Evolutionary conservation across 1,284 basidiomycete genomes (phyloP).

Genomic region (Heterobasidion occidentale): DNA sequence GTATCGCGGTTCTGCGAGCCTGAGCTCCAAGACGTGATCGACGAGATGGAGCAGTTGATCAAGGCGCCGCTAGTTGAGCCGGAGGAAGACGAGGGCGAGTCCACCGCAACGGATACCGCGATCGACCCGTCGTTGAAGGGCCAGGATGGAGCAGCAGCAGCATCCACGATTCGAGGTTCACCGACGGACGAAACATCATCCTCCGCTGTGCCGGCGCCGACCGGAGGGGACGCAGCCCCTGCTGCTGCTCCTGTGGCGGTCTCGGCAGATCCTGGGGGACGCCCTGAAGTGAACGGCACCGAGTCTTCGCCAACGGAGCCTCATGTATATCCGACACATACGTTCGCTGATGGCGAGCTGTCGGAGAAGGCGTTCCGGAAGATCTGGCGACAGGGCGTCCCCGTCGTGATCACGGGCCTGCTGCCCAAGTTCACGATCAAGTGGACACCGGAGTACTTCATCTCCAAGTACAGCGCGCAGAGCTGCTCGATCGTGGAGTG

Average conservation of each 20-base stretch:
- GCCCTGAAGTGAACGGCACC: constrained; percentile 4
- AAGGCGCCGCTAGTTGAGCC: constrained; percentile 31
- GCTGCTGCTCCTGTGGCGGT: background rate
- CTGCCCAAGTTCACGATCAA: constrained; percentile 50
- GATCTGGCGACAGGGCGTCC: constrained; percentile 68
- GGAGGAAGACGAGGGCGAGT: constrained; percentile 5
- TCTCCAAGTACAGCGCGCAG: constrained; percentile 59
- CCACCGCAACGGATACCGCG: background rate
- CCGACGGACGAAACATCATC: background rate
- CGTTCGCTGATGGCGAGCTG: constrained; percentile 44
- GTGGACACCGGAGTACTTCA: constrained; percentile 84
- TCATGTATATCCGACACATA: constrained; percentile 27
- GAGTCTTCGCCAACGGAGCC: constrained; percentile 24
- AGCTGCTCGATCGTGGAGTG: constrained; percentile 75
- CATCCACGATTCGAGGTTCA: background rate
- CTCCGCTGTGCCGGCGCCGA: background rate
- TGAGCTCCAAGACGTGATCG: constrained; percentile 59
- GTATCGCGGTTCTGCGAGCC: constrained; percentile 67
- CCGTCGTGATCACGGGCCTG: constrained; percentile 68
- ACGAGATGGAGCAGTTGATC: constrained; percentile 68
- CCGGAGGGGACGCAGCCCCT: background rate
- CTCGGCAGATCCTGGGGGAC: background rate
- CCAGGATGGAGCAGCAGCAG: background rate
- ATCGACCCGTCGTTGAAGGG: background rate
- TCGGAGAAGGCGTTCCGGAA: constrained; percentile 55